These are phyloP conservation scores for Stemphylium lycopersici DNA, from an alignment of 2,329 filamentous ascomycete genomes.

Conservation along the genomic window DNA sequence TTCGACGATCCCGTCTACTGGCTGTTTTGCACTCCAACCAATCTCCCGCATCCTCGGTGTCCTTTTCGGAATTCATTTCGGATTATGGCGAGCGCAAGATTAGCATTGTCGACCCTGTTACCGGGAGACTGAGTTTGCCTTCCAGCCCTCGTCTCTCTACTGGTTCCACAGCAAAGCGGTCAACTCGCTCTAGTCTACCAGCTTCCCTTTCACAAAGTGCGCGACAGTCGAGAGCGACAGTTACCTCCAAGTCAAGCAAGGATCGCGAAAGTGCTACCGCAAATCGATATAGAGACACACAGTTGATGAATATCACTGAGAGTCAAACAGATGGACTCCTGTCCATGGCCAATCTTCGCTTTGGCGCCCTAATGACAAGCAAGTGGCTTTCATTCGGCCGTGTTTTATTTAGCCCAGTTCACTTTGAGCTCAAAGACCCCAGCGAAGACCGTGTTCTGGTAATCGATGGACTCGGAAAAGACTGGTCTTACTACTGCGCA, in stretches of 20 bases:
- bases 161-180: conserved; percentile 35
- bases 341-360: conserved; percentile 74
- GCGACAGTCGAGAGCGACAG: conserved; percentile 41
- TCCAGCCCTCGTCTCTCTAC: conserved; percentile 41
- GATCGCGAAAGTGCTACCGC: conserved; percentile 41
- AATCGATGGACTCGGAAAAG: conserved; percentile 84
- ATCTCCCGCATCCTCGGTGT: conserved; percentile 59
- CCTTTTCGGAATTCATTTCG: conserved; percentile 60
- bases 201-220: conserved; percentile 36
- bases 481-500: conserved; percentile 87
- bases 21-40: conserved; percentile 58
- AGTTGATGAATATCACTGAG: conserved; percentile 57
- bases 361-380: conserved; percentile 82
- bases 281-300: conserved; percentile 60
- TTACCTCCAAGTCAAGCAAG: conserved; percentile 41
- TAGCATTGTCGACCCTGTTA: conserved; percentile 46
- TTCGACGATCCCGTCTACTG: conserved; percentile 58
- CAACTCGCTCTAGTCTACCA: conserved; percentile 45
- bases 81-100: conserved; percentile 56
- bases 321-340: conserved; percentile 46
- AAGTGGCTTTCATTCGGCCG: conserved; percentile 88
- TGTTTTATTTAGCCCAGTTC: conserved; percentile 79
- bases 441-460: conserved; percentile 72
- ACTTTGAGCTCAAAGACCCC: conserved; percentile 69
- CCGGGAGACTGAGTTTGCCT: conserved; percentile 47